Conservation (phyloP, 1,284 basidiomycete genomes). For the Salmacisia buchloeana region DNA sequence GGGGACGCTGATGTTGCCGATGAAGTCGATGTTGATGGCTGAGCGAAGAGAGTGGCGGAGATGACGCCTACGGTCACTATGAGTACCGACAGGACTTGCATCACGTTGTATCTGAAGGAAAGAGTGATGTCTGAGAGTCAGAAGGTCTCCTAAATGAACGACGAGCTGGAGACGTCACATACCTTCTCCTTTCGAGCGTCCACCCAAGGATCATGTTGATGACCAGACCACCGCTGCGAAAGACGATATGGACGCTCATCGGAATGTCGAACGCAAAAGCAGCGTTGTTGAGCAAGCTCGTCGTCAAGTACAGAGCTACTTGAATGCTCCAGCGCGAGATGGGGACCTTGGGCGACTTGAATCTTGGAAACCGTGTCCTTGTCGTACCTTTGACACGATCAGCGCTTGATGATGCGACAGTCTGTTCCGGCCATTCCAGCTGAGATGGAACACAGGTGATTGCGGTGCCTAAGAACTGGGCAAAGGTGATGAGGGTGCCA, state of each 20-base stretch:
- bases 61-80: constrained; percentile 75
- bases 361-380: neutral
- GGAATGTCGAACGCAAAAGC: constrained; percentile 80
- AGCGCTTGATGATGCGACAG: neutral
- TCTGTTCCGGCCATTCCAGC: constrained; percentile 13
- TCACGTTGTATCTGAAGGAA: constrained; percentile 42
- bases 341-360: constrained; percentile 57
- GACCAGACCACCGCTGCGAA: constrained; percentile 81
- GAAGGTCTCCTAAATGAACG: constrained; percentile 18
- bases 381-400: neutral
- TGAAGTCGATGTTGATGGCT: constrained; percentile 43
- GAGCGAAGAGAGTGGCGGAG: constrained; percentile 72
- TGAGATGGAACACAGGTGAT: constrained; percentile 30
- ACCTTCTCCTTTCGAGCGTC: constrained; percentile 58
- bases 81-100: constrained; percentile 60
- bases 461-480: constrained; percentile 42
- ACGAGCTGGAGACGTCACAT: constrained; percentile 45
- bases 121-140: constrained; percentile 18
- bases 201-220: constrained; percentile 71
- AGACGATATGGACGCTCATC: constrained; percentile 89
- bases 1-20: constrained; percentile 41
- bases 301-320: constrained; percentile 72
- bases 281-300: constrained; percentile 81
- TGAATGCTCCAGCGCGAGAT: constrained; percentile 71
- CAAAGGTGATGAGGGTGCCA: constrained; percentile 45